These are phyloP conservation scores for Sergeia podlipaevii DNA, from an alignment of 208 protist genomes.

Conservation along the genomic window DNA sequence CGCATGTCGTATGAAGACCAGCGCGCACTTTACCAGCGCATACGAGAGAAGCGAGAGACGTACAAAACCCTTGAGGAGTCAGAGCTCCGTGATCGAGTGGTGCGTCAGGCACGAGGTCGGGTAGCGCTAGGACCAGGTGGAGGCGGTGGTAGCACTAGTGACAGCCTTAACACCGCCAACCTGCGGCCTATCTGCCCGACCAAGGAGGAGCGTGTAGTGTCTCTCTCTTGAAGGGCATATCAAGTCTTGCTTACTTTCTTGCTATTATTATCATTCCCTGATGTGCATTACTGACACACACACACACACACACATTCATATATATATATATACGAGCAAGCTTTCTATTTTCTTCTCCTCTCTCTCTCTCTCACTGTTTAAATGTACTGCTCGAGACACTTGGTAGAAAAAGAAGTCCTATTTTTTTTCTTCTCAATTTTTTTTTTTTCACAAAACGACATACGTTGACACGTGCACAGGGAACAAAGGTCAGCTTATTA, in stretches of 20 bases:
- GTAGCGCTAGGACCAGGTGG: constrained; percentile 18
- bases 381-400: not conserved
- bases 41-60: constrained; percentile 45
- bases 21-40: constrained; percentile 44
- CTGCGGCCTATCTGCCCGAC: constrained; percentile 54
- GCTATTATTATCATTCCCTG: not conserved
- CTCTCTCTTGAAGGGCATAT: not conserved
- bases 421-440: no score
- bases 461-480: no score
- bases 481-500: no score
- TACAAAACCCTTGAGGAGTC: constrained; percentile 63
- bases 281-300: constrained; percentile 1
- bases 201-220: constrained; percentile 44
- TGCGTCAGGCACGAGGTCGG: constrained; percentile 44
- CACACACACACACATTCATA: not conserved
- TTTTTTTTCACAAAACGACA: not conserved
- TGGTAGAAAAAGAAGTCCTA: not conserved
- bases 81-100: constrained; percentile 67
- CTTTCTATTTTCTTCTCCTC: constrained; percentile 5
- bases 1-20: constrained; percentile 82
- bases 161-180: constrained; percentile 7
- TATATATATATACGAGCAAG: not conserved
- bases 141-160: not conserved
- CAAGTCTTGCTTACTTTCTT: not conserved
- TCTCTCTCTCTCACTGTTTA: constrained; percentile 8